Conservation (phyloP, 495 filamentous ascomycete genomes). For the Entonaema liquescens region DNA sequence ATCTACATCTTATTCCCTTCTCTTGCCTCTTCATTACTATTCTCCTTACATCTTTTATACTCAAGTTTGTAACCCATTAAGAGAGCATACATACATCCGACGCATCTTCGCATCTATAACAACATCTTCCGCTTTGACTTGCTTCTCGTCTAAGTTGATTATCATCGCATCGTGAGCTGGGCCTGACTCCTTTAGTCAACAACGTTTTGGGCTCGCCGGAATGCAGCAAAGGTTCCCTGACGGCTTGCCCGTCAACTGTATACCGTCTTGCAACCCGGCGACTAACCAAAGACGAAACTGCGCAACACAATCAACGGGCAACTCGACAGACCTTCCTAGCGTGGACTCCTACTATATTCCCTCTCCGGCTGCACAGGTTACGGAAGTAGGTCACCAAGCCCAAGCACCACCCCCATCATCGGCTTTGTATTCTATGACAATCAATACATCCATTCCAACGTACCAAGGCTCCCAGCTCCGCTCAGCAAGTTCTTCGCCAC, state of each 20-base stretch:
- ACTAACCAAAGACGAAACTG: constrained; percentile 16
- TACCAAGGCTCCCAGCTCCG: constrained; percentile 17
- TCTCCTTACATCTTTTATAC: neutral
- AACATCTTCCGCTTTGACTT: neutral
- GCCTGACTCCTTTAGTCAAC: constrained; percentile 4
- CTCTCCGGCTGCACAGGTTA: constrained; percentile 25
- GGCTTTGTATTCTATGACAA: constrained; percentile 2
- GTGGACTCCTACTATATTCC: constrained; percentile 14
- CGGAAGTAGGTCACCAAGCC: constrained; percentile 17
- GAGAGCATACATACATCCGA: neutral
- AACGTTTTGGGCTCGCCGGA: constrained; percentile 3
- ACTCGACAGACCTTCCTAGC: constrained; percentile 7
- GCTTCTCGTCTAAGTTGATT: neutral
- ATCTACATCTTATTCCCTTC: neutral
- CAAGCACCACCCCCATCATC: constrained; percentile 17
- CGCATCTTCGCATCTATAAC: neutral
- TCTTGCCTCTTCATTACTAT: neutral
- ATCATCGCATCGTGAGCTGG: neutral
- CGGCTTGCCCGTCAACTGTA: constrained; percentile 30
- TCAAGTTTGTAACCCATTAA: constrained; percentile 1
- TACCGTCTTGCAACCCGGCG: constrained; percentile 1
- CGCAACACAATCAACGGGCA: constrained; percentile 33
- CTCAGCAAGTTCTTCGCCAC: constrained; percentile 21
- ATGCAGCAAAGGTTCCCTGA: constrained; percentile 27
- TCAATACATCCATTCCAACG: constrained; percentile 23